A percentile compares a stretch with the other conserved stretches of the same genome.
These are phyloP conservation scores for Saitozyma podzolica DNA, from an alignment of 768 basidiomycete genomes.

Conservation along the genomic window DNA sequence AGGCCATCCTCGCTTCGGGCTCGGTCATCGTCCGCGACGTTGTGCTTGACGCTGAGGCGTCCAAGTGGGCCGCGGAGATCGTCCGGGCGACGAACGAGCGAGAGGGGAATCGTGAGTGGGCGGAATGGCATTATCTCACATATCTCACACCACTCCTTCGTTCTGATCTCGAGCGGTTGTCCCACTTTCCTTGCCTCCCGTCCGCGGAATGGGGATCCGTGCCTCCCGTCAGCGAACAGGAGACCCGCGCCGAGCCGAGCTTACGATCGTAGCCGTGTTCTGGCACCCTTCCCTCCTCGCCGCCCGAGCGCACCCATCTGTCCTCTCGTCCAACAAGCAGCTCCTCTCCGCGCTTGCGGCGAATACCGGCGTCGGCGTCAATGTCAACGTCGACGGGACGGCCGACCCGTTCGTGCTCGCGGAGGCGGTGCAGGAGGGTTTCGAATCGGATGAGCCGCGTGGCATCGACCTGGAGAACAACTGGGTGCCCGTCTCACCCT, in stretches of 20 bases:
- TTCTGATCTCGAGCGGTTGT: too few relatives aligned
- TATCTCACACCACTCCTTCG: background rate
- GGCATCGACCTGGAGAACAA: background rate
- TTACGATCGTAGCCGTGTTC: conserved; percentile 20
- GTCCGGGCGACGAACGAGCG: conserved; percentile 14
- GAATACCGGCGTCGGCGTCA: background rate
- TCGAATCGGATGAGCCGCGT: conserved; percentile 5
- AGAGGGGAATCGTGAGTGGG: conserved; percentile 23
- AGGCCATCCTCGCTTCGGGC: conserved; percentile 25
- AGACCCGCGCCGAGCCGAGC: too few relatives aligned
- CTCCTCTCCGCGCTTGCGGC: conserved; percentile 16
- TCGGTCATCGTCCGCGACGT: conserved; percentile 39
- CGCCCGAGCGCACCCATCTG: conserved; percentile 27
- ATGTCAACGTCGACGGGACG: background rate
- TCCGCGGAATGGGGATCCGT: too few relatives aligned
- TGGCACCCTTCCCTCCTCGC: conserved; percentile 32
- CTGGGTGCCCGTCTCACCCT: background rate
- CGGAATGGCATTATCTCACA: background rate
- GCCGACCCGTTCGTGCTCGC: conserved; percentile 17
- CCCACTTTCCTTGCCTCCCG: too few relatives aligned
- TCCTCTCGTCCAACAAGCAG: conserved; percentile 28
- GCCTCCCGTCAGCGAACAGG: too few relatives aligned
- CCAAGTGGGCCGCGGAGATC: conserved; percentile 26
- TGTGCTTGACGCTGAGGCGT: conserved; percentile 29
- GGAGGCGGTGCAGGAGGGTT: conserved; percentile 21